phyloP scores from a whole-genome alignment of 805 yeast species.

The Monosporozyma servazzii region DNA sequence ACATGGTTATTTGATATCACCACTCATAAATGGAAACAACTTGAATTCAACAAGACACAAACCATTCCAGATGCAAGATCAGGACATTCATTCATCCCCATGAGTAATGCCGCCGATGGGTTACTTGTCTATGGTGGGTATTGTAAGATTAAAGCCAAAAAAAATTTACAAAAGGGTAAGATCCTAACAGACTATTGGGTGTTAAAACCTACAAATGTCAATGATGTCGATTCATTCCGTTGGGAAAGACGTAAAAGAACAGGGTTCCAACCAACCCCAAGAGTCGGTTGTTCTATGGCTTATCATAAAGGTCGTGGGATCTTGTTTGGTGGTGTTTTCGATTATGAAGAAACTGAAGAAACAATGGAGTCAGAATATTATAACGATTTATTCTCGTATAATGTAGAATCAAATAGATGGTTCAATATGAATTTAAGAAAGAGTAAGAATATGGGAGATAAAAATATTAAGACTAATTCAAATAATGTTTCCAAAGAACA shows the following conservation, averaged over 20 bases:
- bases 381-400: constrained; percentile 73
- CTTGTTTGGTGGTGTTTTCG: constrained; percentile 91
- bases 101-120: constrained; percentile 50
- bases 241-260: constrained; percentile 89
- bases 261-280: constrained; percentile 82
- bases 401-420: constrained; percentile 85
- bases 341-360: constrained; percentile 92
- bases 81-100: constrained; percentile 80
- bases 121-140: constrained; percentile 89
- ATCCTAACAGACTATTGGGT: constrained; percentile 80
- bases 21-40: constrained; percentile 82
- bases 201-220: constrained; percentile 60
- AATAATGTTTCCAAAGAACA: constrained; percentile 40
- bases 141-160: constrained; percentile 62
- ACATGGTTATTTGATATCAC: constrained; percentile 89
- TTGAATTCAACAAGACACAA: constrained; percentile 76
- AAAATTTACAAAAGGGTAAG: constrained; percentile 85
- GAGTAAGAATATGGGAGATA: constrained; percentile 7
- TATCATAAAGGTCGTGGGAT: constrained; percentile 80
- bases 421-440: constrained; percentile 39
- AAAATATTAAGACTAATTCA: constrained; percentile 38
- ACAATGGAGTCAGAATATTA: constrained; percentile 75
- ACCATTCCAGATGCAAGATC: constrained; percentile 84
- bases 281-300: constrained; percentile 91
- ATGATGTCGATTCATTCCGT: constrained; percentile 59